Percentiles rank a stretch among this genome's conserved stretches.
Conservation (phyloP, 257 asterid species). For the Gentiana dahurica region DNA sequence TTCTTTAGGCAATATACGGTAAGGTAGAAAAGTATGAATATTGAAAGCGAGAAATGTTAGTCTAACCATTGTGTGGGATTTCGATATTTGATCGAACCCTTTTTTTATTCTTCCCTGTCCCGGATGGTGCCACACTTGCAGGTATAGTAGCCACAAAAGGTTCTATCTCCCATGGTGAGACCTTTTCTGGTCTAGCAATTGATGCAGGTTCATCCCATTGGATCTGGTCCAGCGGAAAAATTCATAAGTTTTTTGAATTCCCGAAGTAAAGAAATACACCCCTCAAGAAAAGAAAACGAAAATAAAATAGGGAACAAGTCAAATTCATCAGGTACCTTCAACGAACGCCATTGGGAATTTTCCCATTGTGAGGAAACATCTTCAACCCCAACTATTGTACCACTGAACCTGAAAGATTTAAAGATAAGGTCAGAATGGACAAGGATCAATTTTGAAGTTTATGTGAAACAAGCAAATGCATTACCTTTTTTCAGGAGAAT, state of each 20-base stretch:
- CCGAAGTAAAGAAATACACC: background rate
- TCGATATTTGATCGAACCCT: slow-evolving; percentile 15
- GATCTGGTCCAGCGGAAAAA: slow-evolving; percentile 20
- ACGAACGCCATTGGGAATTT: slow-evolving; percentile 72
- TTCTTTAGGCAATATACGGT: no score
- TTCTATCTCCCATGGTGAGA: slow-evolving; percentile 60
- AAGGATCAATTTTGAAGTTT: background rate
- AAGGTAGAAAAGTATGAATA: background rate
- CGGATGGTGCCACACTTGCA: slow-evolving; percentile 13
- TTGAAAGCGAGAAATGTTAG: background rate
- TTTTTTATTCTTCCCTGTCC: slow-evolving; percentile 17
- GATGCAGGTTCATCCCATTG: slow-evolving; percentile 54
- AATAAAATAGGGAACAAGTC: background rate
- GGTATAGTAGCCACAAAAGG: slow-evolving; percentile 26
- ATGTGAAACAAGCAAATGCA: background rate
- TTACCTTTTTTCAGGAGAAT: slow-evolving; percentile 42
- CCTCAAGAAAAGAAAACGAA: no score
- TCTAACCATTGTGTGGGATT: slow-evolving; percentile 11
- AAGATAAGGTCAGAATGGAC: background rate
- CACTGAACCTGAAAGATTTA: slow-evolving; percentile 40
- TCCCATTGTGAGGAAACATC: slow-evolving; percentile 62
- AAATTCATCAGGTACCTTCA: slow-evolving; percentile 36
- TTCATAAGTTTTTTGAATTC: background rate
- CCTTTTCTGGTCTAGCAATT: slow-evolving; percentile 35
- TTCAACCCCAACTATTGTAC: slow-evolving; percentile 70